Percentiles rank a stretch among this genome's conserved stretches.
phyloP scores from a whole-genome alignment of 1,139 yeast species.

The Sugiyamaella grinbergsii region DNA sequence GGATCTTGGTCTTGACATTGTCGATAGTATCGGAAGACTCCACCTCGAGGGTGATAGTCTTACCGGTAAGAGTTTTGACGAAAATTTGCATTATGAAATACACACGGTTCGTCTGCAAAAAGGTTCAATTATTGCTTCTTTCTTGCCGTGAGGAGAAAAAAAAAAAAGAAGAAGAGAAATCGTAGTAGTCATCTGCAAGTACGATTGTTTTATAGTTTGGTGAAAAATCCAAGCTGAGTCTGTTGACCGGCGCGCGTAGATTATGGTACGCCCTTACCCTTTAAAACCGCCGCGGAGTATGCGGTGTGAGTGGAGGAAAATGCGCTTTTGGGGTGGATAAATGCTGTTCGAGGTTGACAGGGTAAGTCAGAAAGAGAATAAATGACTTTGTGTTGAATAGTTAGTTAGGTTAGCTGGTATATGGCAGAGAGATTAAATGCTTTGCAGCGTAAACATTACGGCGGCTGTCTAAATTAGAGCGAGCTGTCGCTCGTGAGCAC shows the following conservation, averaged over 20 bases:
- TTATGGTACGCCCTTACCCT: conserved; percentile 4
- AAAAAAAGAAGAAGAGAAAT: conserved; percentile 19
- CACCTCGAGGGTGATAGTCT: conserved; percentile 98
- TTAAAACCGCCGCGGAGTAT: conserved; percentile 12
- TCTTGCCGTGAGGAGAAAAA: conserved; percentile 28
- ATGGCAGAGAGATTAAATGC: too few relatives aligned
- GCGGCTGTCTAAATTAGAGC: too few relatives aligned
- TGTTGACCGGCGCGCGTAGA: background rate
- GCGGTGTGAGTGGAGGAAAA: too few relatives aligned
- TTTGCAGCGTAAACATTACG: too few relatives aligned
- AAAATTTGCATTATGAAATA: conserved; percentile 79
- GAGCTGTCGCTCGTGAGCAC: too few relatives aligned
- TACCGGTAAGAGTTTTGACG: conserved; percentile 98
- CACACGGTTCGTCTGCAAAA: conserved; percentile 42
- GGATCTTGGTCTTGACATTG: conserved; percentile 99
- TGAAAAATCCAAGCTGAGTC: conserved; percentile 11
- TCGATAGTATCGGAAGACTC: conserved; percentile 99
- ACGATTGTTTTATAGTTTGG: conserved; percentile 1
- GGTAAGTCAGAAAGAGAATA: too few relatives aligned
- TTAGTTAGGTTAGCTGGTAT: too few relatives aligned
- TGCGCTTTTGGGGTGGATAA: too few relatives aligned
- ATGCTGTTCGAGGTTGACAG: too few relatives aligned
- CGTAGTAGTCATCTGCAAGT: conserved; percentile 1
- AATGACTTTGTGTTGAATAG: too few relatives aligned
- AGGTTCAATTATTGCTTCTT: conserved; percentile 33